phyloP scores from a whole-genome alignment of 768 basidiomycete species.

The Naganishia friedmannii region DNA sequence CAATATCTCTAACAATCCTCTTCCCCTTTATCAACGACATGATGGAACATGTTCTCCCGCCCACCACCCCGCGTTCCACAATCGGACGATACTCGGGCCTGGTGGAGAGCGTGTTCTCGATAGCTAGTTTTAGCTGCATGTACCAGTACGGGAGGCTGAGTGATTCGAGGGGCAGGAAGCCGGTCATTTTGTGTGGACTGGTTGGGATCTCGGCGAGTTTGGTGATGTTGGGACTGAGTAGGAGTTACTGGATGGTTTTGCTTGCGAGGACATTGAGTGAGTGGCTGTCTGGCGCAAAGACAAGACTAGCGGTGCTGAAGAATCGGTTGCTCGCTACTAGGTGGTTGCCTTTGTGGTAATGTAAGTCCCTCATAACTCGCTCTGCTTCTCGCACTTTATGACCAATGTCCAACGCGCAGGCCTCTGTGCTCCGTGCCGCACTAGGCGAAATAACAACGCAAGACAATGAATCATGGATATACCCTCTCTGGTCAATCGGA shows the following conservation, averaged over 20 bases:
- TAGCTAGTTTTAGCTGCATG: constrained; percentile 31
- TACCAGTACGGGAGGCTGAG: constrained; percentile 37
- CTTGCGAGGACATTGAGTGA: constrained; percentile 31
- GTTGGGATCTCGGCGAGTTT: constrained; percentile 26
- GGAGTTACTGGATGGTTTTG: constrained; percentile 35
- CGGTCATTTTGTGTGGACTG: constrained; percentile 34
- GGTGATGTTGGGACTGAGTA: constrained; percentile 33
- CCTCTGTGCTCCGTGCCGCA: constrained; percentile 35
- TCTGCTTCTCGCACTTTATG: not conserved
- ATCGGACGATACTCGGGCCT: constrained; percentile 36
- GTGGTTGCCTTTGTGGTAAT: constrained; percentile 29
- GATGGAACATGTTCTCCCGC: constrained; percentile 34
- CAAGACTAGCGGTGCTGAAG: not conserved
- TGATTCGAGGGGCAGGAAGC: constrained; percentile 37
- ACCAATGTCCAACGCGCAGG: constrained; percentile 22
- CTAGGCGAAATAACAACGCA: constrained; percentile 35
- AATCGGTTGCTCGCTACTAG: not conserved
- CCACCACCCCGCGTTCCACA: constrained; percentile 27
- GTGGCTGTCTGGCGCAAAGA: not conserved
- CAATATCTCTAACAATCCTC: constrained; percentile 25
- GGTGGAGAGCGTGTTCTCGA: constrained; percentile 32
- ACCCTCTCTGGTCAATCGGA: constrained; percentile 34
- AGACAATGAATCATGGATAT: constrained; percentile 35
- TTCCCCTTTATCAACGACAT: constrained; percentile 38
- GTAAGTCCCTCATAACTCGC: not conserved